phyloP scores from a whole-genome alignment of 208 protist genomes.

The Leishmania mexicana region DNA sequence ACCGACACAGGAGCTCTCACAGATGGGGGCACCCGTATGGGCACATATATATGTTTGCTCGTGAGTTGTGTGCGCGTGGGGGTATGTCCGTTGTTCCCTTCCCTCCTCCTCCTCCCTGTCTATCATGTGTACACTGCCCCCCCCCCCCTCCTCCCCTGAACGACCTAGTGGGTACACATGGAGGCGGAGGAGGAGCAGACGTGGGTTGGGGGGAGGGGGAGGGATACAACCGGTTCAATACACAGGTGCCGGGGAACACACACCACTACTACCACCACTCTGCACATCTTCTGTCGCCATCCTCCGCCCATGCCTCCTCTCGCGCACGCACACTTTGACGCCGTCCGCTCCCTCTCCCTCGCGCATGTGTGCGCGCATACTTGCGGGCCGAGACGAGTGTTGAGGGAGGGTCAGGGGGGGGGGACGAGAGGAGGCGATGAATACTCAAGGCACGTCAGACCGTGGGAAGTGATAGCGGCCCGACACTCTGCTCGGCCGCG shows the following conservation, averaged over 20 bases:
- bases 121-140: background rate
- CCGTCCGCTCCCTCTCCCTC: background rate
- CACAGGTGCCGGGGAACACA: background rate
- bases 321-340: background rate
- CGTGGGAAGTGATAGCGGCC: slow-evolving; percentile 24
- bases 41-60: background rate
- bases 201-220: background rate
- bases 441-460: slow-evolving; percentile 4
- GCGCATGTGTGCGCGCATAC: background rate
- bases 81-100: background rate
- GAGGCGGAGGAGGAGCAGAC: background rate
- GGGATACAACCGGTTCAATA: background rate
- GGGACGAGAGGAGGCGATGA: background rate
- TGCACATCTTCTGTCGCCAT: background rate
- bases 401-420: background rate
- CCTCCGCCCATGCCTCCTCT: background rate
- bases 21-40: background rate
- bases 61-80: background rate
- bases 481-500: slow-evolving; percentile 25
- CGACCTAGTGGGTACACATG: background rate
- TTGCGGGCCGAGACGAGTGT: background rate
- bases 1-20: background rate
- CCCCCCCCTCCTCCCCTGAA: too few relatives aligned
- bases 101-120: background rate
- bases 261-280: background rate